A percentile compares a stretch with the other conserved stretches of the same genome.
phyloP scores from a whole-genome alignment of 2,329 filamentous ascomycete species.

The Thielaviopsis euricoi region DNA sequence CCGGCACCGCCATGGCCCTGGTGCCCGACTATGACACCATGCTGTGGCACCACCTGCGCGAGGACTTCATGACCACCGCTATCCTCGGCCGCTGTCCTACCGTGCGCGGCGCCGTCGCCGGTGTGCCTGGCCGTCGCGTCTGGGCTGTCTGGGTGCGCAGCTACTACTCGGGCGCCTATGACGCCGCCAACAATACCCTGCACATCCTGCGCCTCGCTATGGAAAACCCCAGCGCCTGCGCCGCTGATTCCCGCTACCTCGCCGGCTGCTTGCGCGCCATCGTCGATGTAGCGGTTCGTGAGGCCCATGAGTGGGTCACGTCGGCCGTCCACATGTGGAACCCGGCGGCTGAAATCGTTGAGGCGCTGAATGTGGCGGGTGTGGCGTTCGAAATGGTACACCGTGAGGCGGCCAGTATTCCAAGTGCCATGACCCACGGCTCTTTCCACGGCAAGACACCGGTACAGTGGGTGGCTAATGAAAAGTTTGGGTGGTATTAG shows the following conservation, averaged over 20 bases:
- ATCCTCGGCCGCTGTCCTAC: constrained; percentile 37
- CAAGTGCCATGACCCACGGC: constrained; percentile 53
- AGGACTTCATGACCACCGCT: constrained; percentile 57
- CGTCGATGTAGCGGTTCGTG: constrained; percentile 46
- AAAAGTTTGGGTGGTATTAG: constrained; percentile 67
- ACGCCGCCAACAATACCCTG: constrained; percentile 45
- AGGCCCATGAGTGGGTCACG: constrained; percentile 58
- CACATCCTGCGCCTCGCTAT: constrained; percentile 54
- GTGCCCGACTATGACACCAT: constrained; percentile 49
- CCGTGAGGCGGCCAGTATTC: constrained; percentile 50
- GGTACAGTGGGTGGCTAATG: constrained; percentile 57
- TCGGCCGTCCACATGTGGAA: constrained; percentile 70
- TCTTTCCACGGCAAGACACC: constrained; percentile 5
- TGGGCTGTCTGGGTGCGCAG: constrained; percentile 61
- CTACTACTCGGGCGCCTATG: constrained; percentile 37
- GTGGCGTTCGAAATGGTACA: constrained; percentile 34
- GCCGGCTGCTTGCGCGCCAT: constrained; percentile 42
- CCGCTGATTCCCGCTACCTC: constrained; percentile 31
- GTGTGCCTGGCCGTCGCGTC: constrained; percentile 30
- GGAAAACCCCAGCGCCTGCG: constrained; percentile 33
- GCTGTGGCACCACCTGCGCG: constrained; percentile 63
- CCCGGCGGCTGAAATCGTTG: constrained; percentile 38
- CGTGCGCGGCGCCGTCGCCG: constrained; percentile 54
- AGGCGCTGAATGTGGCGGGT: constrained; percentile 28
- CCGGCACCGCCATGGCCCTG: constrained; percentile 25